Base-by-base conservation (phyloP, 116 monocot genomes). In the Cymodocea nodosa region DNA sequence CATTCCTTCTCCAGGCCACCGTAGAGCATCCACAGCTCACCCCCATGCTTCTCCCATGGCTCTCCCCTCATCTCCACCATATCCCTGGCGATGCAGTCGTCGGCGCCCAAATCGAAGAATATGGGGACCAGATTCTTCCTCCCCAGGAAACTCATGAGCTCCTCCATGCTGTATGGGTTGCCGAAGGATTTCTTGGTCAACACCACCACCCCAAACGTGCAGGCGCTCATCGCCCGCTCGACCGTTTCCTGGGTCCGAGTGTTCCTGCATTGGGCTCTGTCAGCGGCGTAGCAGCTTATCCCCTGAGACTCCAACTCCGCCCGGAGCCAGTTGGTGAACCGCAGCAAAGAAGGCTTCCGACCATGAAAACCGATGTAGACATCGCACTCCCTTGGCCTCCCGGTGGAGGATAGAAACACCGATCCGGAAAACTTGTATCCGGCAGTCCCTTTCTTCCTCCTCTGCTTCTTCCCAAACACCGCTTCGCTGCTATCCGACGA, bases 341-440 rank as follows among this genome's bases (percentile, higher is more conserved):
- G 83, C 40, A 90, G 56, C 51, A 95, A 71, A 4, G 85, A 81
- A 34, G 83, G 70, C 50, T 87, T 95, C 15, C 81, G 56, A 15
- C 90, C 95, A 79, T 95, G 95, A 71, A 79, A 95, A 13, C 90
- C 95, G 18, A 95, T 81, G 63, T 87, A 95, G 8, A 95, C 85
- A 73, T 95, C 95, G 68, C 71, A 85, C 50, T 63, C 90, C 70
- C 82, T 73, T 10, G 76, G 67, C 64, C 80, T 81, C 39, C 51
- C 78, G 8, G 76, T 72, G 15, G 90, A 87, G 48, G 95, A 71
- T 62, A 73, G 70, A 37, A 82, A 72, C 50, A 77, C 20, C 9
- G 86, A 76, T 23, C 80, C 61, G 51, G 61, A 79, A 59, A 71
- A 59, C 56, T 82, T 84, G n/a, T n/a, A n/a, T n/a, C n/a, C n/a